phyloP scores from a whole-genome alignment of 225 moss, liverwort and hornwort species.

The Climacium dendroides region DNA sequence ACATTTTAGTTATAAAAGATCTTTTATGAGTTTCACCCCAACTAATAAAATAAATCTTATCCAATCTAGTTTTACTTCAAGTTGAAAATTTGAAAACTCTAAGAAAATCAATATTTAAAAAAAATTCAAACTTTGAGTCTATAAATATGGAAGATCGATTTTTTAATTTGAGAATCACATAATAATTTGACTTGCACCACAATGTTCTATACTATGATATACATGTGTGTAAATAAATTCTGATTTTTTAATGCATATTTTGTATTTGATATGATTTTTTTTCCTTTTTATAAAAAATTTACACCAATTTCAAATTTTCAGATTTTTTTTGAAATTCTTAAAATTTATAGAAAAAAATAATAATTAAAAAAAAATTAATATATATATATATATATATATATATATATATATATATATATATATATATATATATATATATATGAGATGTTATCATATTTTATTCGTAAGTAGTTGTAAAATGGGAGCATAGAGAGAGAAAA shows the following conservation, averaged over 20 bases:
- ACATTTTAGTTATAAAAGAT: background rate
- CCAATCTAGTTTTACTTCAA: background rate
- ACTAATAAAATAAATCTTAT: background rate
- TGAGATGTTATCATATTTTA: too few relatives aligned
- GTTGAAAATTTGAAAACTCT: background rate
- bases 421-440: too few relatives aligned
- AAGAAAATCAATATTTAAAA: background rate
- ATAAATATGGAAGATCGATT: background rate
- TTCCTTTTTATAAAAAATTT: background rate
- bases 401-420: too few relatives aligned
- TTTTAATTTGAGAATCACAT: background rate
- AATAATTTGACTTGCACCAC: background rate
- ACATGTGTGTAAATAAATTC: background rate
- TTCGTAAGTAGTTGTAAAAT: background rate
- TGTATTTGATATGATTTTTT: background rate
- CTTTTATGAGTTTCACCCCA: background rate
- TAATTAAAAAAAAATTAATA: too few relatives aligned
- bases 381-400: too few relatives aligned
- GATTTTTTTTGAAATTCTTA: background rate
- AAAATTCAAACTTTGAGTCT: rapidly evolving
- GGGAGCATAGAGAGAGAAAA: background rate
- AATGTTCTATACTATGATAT: background rate
- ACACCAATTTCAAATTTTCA: background rate
- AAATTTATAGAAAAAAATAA: background rate
- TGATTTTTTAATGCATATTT: background rate